Base-by-base conservation (phyloP, 495 filamentous ascomycete genomes). In the Cercophora sp. region DNA sequence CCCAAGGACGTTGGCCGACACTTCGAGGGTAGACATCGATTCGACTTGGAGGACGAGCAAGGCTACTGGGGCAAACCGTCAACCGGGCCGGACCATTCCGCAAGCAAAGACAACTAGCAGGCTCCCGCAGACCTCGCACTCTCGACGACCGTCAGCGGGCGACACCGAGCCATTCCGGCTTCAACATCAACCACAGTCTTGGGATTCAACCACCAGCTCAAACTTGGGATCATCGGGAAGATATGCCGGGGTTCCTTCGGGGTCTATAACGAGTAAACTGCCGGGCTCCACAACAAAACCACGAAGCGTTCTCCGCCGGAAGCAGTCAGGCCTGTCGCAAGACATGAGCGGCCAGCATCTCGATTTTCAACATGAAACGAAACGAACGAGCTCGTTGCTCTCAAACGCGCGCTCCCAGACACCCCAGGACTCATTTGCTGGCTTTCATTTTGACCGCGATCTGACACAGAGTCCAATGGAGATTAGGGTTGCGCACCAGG, bases 231-330 rank as follows among this genome's bases (percentile, higher is more conserved):
- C 45, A 16, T 52, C 57, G 19, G 51, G 46, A 18, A 36, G 52
- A 32, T 26, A 50, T 37, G 31, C 51, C 8, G 16, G 39, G 13
- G 24, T 42, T 8, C 50, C 51, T 26, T 53, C 53, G 9, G 43
- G 50, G 9, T 16, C 59, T n/a, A 16, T 44, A 24, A 16, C 56
- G 19, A 61, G 55, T 58, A 60, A 41, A 25, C 53, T 61, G 31
- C 55, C 60, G 5, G 51, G 35, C 31, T 58, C 59, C 15, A 48
- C 52, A 40, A 19, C 43, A 27, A 63, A 65, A 31, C 66, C 70
- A 22, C 68, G 69, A 35, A 70, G 71, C 39, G 60, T 73, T 2
- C 64, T 79, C 39, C 61, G 71, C 44, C 70, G 76, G 52, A 80
- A 79, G 56, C 71, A 67, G 24, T 72, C 78, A 25, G 72, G 64